Conservation (phyloP, 2,329 filamentous ascomycete genomes). For the Knufia fluminis region DNA sequence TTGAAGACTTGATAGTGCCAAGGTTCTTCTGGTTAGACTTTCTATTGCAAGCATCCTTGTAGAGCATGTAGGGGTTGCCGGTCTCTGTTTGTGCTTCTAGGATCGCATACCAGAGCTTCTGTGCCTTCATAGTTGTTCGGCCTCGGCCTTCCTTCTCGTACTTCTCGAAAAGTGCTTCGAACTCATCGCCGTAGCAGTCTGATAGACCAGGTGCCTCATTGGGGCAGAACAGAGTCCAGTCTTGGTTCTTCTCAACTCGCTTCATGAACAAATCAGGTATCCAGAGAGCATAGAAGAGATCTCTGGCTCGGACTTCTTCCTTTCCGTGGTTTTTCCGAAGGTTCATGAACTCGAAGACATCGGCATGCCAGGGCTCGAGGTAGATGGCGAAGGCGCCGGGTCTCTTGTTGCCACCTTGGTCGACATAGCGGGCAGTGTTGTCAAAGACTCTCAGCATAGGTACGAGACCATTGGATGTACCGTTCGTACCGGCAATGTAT, state of each 20-base stretch:
- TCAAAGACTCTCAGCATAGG: constrained; percentile 99
- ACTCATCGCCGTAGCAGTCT: constrained; percentile 95
- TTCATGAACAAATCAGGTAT: constrained; percentile 99
- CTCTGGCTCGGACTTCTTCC: constrained; percentile 92
- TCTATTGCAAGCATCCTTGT: constrained; percentile 96
- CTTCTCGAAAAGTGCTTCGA: constrained; percentile 80
- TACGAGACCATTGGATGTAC: constrained; percentile 92
- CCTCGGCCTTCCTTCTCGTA: constrained; percentile 85
- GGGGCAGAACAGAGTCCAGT: constrained; percentile 98
- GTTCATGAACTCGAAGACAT: constrained; percentile 95
- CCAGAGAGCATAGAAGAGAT: constrained; percentile 96
- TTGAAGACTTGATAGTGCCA: constrained; percentile 95
- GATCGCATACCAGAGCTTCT: constrained; percentile 99
- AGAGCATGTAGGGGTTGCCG: constrained; percentile 98
- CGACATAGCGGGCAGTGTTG: constrained; percentile 97
- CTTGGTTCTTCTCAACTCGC: constrained; percentile 90
- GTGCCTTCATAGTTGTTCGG: constrained; percentile 84
- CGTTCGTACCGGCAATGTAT: constrained; percentile 96
- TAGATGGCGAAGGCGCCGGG: constrained; percentile 98
- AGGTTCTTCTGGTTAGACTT: constrained; percentile 99
- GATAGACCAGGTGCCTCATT: constrained; percentile 92
- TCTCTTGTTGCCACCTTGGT: constrained; percentile 98
- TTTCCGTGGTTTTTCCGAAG: constrained; percentile 99
- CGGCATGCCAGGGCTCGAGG: constrained; percentile 96
- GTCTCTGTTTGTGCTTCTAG: constrained; percentile 98